A percentile compares a stretch with the other conserved stretches of the same genome.
phyloP scores from a whole-genome alignment of 2,329 filamentous ascomycete genomes.

The Penicillium crustosum region DNA sequence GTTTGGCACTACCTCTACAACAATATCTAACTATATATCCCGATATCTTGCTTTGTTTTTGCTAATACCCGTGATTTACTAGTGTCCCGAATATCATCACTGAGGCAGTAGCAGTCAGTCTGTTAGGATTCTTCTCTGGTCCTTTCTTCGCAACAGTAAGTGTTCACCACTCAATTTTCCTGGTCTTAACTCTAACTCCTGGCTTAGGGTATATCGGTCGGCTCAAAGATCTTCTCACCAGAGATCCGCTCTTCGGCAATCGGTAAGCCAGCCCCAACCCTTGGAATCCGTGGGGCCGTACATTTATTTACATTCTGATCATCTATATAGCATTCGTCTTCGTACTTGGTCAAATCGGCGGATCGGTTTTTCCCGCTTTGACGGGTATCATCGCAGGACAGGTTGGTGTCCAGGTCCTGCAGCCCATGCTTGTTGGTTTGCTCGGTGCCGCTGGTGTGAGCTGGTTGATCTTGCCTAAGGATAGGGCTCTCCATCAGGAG shows the following conservation, averaged over 20 bases:
- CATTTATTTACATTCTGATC: neutral
- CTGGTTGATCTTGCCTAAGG: slow-evolving; percentile 46
- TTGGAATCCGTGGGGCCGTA: no score
- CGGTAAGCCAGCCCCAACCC: slow-evolving; percentile 26
- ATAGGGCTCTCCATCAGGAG: slow-evolving; percentile 23
- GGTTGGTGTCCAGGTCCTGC: slow-evolving; percentile 51
- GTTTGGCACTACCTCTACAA: neutral
- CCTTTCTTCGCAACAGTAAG: slow-evolving; percentile 58
- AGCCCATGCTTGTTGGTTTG: slow-evolving; percentile 54
- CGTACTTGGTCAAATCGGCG: slow-evolving; percentile 57
- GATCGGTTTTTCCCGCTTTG: slow-evolving; percentile 56
- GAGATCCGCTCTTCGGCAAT: slow-evolving; percentile 51
- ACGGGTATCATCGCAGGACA: slow-evolving; percentile 53
- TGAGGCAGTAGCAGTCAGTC: slow-evolving; percentile 54
- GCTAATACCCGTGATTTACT: neutral
- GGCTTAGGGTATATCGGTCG: slow-evolving; percentile 49
- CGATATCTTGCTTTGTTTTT: neutral
- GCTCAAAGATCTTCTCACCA: slow-evolving; percentile 52
- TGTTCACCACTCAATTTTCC: neutral
- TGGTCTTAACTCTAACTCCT: neutral
- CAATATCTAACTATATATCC: neutral
- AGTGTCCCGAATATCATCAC: slow-evolving; percentile 48
- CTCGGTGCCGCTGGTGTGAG: slow-evolving; percentile 48
- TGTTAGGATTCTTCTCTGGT: slow-evolving; percentile 59
- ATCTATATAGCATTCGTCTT: slow-evolving; percentile 49